Evolutionary conservation across 306 rosid species (phyloP).

Genomic region (Medicago lupulina): DNA sequence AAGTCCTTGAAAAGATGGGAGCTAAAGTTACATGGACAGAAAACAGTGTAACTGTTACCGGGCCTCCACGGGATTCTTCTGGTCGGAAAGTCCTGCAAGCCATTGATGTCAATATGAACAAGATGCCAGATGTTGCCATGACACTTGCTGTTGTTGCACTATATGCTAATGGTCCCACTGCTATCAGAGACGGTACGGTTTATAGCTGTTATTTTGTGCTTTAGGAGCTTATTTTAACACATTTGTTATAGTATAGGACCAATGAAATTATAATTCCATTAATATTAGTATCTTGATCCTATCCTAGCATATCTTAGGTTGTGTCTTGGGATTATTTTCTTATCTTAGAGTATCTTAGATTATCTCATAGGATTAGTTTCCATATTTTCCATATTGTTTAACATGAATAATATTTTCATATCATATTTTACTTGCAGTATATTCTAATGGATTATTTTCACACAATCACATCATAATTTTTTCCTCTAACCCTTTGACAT

Average conservation of each 20-base stretch:
- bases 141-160: constrained; percentile 98
- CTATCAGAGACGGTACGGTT: constrained; percentile 90
- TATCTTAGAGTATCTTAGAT: constrained; percentile 1
- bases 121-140: constrained; percentile 99
- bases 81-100: constrained; percentile 69
- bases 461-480: neutral
- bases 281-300: neutral
- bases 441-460: neutral
- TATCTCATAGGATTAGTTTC: neutral
- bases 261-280: constrained; percentile 18
- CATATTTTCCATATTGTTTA: no score
- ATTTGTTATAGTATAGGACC: neutral
- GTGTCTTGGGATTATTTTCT: neutral
- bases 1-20: constrained; percentile 98
- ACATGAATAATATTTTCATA: no score
- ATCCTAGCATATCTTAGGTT: neutral
- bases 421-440: neutral
- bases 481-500: neutral
- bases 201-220: constrained; percentile 6
- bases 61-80: constrained; percentile 73
- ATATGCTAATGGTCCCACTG: constrained; percentile 85
- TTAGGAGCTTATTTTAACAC: neutral
- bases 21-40: constrained; percentile 96
- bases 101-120: constrained; percentile 96
- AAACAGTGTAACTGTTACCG: constrained; percentile 86